Evolutionary conservation across 2,329 filamentous ascomycete genomes (phyloP).

Genomic region (Tolypocladium album): DNA sequence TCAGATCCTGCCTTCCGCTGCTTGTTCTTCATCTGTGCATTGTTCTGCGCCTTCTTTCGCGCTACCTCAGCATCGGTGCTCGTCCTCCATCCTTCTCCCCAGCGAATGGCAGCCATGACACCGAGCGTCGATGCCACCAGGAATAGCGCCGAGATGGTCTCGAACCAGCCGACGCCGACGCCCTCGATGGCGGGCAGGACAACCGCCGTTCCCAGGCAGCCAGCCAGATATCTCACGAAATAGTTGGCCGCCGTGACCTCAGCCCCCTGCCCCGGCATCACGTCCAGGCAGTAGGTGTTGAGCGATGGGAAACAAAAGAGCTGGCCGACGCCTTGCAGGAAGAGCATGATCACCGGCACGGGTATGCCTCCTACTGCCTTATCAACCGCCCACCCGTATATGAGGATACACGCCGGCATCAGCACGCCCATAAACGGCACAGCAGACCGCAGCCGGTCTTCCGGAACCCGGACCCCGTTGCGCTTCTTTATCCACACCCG

Average conservation of each 20-base stretch:
- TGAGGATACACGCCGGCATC: slow-evolving; percentile 52
- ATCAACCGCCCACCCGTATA: slow-evolving; percentile 47
- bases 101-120: slow-evolving; percentile 24
- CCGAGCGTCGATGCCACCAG: slow-evolving; percentile 24
- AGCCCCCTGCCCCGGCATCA: slow-evolving; percentile 57
- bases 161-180: slow-evolving; percentile 76
- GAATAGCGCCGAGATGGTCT: slow-evolving; percentile 44
- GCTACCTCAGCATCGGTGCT: slow-evolving; percentile 15
- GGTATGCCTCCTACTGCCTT: slow-evolving; percentile 39
- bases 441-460: slow-evolving; percentile 55
- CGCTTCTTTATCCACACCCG: slow-evolving; percentile 52
- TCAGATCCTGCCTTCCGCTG: background rate
- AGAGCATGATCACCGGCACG: slow-evolving; percentile 61
- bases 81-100: slow-evolving; percentile 29
- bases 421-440: slow-evolving; percentile 45
- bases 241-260: slow-evolving; percentile 78
- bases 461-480: slow-evolving; percentile 48
- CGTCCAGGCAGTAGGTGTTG: slow-evolving; percentile 75
- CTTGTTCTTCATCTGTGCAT: background rate
- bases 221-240: slow-evolving; percentile 65
- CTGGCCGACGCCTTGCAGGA: slow-evolving; percentile 63
- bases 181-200: slow-evolving; percentile 63
- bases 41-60: slow-evolving; percentile 1
- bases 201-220: slow-evolving; percentile 57
- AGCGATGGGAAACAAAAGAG: slow-evolving; percentile 65